Base-by-base conservation (phyloP, 2,329 filamentous ascomycete genomes). In the Colletotrichum godetiae region DNA sequence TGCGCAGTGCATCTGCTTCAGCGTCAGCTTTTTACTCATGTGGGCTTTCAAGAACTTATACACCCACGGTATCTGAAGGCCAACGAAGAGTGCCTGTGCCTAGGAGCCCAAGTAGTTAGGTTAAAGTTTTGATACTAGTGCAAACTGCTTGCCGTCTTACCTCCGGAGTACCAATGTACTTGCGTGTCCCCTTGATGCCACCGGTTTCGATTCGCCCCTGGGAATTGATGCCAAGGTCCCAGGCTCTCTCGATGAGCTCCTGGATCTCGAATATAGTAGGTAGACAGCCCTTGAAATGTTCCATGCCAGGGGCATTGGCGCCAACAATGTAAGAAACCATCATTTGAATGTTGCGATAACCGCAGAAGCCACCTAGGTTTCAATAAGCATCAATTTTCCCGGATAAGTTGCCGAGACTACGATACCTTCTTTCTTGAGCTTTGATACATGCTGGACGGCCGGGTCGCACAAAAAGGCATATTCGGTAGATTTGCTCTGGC, bases 311-410 rank as follows among this genome's bases (percentile, higher is more conserved):
- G 13, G 86, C 86, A 52, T 85, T 81, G 1, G 89, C 84, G 10
- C 88, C 89, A 72, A 92, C 89, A 24, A 98, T 90, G 80, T 94
- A 95, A 0, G 95, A 96, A 15, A 93, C 85, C 76, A 98, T 83
- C 92, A 97, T 97, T 81, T 98, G 97, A 37, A 98, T 97, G 79
- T 97, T 98, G 53, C 96, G 90, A 80, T 98, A 98, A 4, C 96
- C 96, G 80, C 96, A 98, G 80, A 98, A 98, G 6, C 95, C 94
- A 27, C 95, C 95, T 90, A 27, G 3, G 22, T 22, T 2, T 59
- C 11, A n/a, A 22, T 74, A 24, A 74, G 53, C 57, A 55, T 5
- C 22, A 13, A 11, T 7, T 29, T 8, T 22, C 5, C 19, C 29
- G 11, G 15, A 29, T 59, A 24, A 60, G 22, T 65, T 29, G 2